Evolutionary conservation across 805 yeast genomes (phyloP).

Genomic region (Huiozyma naganishii): DNA sequence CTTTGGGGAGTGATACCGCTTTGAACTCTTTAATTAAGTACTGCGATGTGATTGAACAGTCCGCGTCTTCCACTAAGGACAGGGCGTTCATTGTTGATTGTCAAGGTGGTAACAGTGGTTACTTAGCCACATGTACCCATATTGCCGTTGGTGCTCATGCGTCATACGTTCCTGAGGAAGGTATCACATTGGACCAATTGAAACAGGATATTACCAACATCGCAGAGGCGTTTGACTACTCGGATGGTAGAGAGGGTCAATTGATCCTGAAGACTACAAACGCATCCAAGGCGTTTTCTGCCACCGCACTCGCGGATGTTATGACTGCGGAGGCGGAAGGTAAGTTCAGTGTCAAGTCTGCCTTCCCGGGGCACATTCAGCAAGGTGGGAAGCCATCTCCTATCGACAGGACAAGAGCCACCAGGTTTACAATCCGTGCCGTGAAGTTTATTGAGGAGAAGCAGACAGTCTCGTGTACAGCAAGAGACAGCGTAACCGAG

Average conservation of each 20-base stretch:
- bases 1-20: slow-evolving; percentile 68
- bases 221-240: slow-evolving; percentile 48
- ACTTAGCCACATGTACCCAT: slow-evolving; percentile 57
- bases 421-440: slow-evolving; percentile 59
- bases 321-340: slow-evolving; percentile 49
- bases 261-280: slow-evolving; percentile 55
- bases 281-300: slow-evolving; percentile 56
- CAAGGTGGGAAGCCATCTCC: slow-evolving; percentile 74
- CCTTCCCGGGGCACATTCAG: slow-evolving; percentile 83
- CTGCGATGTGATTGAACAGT: slow-evolving; percentile 67
- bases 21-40: slow-evolving; percentile 57
- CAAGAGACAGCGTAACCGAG: slow-evolving; percentile 21
- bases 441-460: slow-evolving; percentile 52
- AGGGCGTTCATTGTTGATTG: slow-evolving; percentile 73
- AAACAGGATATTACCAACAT: slow-evolving; percentile 55
- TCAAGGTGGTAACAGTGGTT: slow-evolving; percentile 81
- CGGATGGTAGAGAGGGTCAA: slow-evolving; percentile 55
- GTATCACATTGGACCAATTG: slow-evolving; percentile 46
- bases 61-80: slow-evolving; percentile 68
- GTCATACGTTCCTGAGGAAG: slow-evolving; percentile 67
- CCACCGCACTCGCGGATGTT: slow-evolving; percentile 58
- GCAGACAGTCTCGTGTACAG: slow-evolving; percentile 16
- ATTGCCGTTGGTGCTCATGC: slow-evolving; percentile 65
- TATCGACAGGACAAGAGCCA: slow-evolving; percentile 66
- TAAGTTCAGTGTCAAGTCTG: slow-evolving; percentile 65